Percentiles rank a stretch among this genome's conserved stretches.
Conservation (phyloP, 2,329 filamentous ascomycete species). For the Venturia asperata region DNA sequence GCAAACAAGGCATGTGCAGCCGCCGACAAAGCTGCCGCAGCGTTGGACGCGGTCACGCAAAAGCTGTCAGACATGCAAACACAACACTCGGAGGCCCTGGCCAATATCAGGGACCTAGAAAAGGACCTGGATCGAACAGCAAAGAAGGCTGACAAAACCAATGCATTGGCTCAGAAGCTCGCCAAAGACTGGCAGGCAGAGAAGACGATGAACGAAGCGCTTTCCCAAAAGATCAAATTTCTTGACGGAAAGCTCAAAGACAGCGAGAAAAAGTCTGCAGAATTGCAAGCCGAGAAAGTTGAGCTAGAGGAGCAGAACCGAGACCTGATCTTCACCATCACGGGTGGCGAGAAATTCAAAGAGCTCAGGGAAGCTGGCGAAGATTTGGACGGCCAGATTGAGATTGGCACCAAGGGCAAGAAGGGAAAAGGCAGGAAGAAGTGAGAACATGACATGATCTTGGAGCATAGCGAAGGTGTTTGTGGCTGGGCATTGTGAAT, state of each 20-base stretch:
- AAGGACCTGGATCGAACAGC: slow-evolving; percentile 63
- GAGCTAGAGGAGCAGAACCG: slow-evolving; percentile 81
- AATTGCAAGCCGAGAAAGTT: slow-evolving; percentile 47
- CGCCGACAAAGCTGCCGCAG: slow-evolving; percentile 54
- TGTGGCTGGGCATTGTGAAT: not conserved
- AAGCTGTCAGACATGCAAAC: slow-evolving; percentile 48
- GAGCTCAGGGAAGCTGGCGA: slow-evolving; percentile 59
- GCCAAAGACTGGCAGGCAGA: slow-evolving; percentile 76
- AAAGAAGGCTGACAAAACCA: slow-evolving; percentile 62
- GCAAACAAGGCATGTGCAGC: slow-evolving; percentile 64
- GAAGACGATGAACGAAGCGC: slow-evolving; percentile 70
- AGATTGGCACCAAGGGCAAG: slow-evolving; percentile 45
- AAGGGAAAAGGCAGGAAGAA: slow-evolving; percentile 45
- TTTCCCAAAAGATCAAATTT: slow-evolving; percentile 75
- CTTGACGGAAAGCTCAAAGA: slow-evolving; percentile 52
- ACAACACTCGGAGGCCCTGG: slow-evolving; percentile 44
- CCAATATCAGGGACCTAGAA: slow-evolving; percentile 62
- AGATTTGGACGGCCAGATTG: slow-evolving; percentile 67
- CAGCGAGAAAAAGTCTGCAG: slow-evolving; percentile 43
- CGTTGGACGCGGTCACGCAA: slow-evolving; percentile 44
- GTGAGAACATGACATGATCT: not conserved
- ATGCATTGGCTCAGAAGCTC: slow-evolving; percentile 67
- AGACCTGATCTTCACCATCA: slow-evolving; percentile 82
- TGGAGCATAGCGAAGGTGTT: slow-evolving; percentile 10
- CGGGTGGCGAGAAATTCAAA: slow-evolving; percentile 68